Evolutionary conservation across 805 yeast genomes (phyloP).

Genomic region (Candida vaughaniae): DNA sequence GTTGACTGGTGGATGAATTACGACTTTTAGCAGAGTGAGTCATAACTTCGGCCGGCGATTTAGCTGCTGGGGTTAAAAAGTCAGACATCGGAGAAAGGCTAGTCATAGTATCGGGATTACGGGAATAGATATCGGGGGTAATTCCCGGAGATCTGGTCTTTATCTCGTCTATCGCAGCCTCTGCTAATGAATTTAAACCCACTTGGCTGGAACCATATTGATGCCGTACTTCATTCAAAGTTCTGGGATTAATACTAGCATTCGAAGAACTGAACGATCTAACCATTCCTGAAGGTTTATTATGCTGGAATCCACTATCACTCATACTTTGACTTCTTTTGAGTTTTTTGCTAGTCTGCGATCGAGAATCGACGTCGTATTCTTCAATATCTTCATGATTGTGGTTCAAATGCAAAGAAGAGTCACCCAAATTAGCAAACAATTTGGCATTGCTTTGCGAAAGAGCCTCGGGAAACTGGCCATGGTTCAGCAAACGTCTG

Average conservation of each 20-base stretch:
- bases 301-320: slow-evolving; percentile 1
- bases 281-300: slow-evolving; percentile 7
- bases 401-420: slow-evolving; percentile 8
- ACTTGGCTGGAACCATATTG: neutral
- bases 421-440: slow-evolving; percentile 15
- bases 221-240: slow-evolving; percentile 4
- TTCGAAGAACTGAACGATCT: slow-evolving; percentile 23
- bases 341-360: slow-evolving; percentile 4
- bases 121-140: slow-evolving; percentile 2
- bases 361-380: neutral
- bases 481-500: neutral
- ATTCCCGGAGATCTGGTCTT: slow-evolving; percentile 15
- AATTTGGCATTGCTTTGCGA: slow-evolving; percentile 10
- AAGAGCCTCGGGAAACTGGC: slow-evolving; percentile 4
- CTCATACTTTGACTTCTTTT: slow-evolving; percentile 16
- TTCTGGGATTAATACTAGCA: slow-evolving; percentile 1
- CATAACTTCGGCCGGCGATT: neutral
- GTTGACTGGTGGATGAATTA: neutral
- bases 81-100: slow-evolving; percentile 13
- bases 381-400: slow-evolving; percentile 1
- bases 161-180: slow-evolving; percentile 34
- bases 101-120: slow-evolving; percentile 2
- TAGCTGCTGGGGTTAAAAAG: slow-evolving; percentile 9
- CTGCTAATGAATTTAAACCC: slow-evolving; percentile 32
- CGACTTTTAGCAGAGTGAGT: slow-evolving; percentile 3